Conservation (phyloP, 1,284 basidiomycete genomes). For the Ganoderma boninense region DNA sequence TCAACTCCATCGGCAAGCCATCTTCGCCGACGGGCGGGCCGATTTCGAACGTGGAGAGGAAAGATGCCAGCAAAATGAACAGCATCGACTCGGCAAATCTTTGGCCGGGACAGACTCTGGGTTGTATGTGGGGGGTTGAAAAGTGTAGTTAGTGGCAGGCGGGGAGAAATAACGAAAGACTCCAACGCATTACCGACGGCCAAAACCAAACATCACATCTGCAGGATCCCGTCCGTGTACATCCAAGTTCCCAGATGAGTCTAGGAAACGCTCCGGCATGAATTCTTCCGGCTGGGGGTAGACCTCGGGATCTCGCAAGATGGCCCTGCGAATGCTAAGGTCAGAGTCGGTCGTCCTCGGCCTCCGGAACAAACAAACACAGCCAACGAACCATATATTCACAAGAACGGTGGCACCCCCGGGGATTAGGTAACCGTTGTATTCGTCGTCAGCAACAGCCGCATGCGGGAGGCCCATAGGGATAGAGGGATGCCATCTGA, state of each 20-base stretch:
- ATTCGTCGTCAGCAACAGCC: constrained; percentile 23
- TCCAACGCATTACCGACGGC: constrained; percentile 12
- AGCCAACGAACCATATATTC: constrained; percentile 23
- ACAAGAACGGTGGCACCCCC: constrained; percentile 16
- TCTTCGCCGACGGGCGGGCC: constrained; percentile 4
- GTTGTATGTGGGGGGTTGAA: too few relatives aligned
- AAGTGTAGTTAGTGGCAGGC: neutral
- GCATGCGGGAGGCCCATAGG: constrained; percentile 29
- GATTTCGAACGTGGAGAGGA: constrained; percentile 21
- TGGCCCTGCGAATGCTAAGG: constrained; percentile 19
- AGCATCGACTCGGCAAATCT: constrained; percentile 17
- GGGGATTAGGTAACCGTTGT: constrained; percentile 24
- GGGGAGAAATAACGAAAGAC: neutral
- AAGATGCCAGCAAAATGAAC: constrained; percentile 21
- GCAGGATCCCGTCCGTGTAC: constrained; percentile 3
- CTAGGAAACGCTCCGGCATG: constrained; percentile 23
- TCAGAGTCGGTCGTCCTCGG: neutral
- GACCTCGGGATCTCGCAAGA: constrained; percentile 31
- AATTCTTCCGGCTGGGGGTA: constrained; percentile 31
- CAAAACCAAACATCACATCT: constrained; percentile 16
- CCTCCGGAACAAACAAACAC: neutral
- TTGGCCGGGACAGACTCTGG: constrained; percentile 26
- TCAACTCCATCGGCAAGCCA: neutral
- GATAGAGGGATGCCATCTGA: constrained; percentile 40
- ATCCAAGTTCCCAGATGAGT: constrained; percentile 2